Conservation (phyloP, 1,284 basidiomycete genomes). For the Fomitopsis betulina region DNA sequence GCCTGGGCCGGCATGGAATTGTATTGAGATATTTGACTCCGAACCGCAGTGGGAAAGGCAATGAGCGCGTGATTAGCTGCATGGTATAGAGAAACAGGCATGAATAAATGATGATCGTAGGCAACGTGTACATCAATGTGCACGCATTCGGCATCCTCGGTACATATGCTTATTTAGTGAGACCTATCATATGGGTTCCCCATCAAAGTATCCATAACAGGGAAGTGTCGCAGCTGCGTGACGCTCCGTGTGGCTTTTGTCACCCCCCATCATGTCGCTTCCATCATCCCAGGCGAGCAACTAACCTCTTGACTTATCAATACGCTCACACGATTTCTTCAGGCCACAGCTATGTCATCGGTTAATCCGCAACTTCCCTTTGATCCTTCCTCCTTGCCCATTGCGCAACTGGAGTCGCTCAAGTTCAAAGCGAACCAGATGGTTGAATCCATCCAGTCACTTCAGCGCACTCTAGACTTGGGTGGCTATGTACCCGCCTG, state of each 20-base stretch:
- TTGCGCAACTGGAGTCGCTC: constrained; percentile 65
- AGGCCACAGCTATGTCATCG: not conserved
- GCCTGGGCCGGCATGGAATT: no score
- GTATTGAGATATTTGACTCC: no score
- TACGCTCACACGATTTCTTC: not conserved
- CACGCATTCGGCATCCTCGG: no score
- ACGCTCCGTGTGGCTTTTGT: not conserved
- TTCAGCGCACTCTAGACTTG: constrained; percentile 60
- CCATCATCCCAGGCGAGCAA: not conserved
- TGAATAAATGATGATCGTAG: no score
- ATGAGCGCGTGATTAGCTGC: no score
- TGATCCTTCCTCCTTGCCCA: constrained; percentile 21
- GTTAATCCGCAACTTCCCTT: constrained; percentile 3
- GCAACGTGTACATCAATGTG: no score
- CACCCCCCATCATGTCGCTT: not conserved
- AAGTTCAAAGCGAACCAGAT: constrained; percentile 71
- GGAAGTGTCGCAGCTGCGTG: no score
- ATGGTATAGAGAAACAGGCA: no score
- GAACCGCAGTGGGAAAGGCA: no score
- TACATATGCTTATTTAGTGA: no score
- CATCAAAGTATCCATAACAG: no score
- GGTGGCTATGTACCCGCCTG: constrained; percentile 65
- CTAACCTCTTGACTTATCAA: not conserved
- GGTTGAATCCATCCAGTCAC: constrained; percentile 62
- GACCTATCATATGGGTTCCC: no score